Evolutionary conservation across 805 yeast genomes (phyloP).

Genomic region (Candida jianshihensis): DNA sequence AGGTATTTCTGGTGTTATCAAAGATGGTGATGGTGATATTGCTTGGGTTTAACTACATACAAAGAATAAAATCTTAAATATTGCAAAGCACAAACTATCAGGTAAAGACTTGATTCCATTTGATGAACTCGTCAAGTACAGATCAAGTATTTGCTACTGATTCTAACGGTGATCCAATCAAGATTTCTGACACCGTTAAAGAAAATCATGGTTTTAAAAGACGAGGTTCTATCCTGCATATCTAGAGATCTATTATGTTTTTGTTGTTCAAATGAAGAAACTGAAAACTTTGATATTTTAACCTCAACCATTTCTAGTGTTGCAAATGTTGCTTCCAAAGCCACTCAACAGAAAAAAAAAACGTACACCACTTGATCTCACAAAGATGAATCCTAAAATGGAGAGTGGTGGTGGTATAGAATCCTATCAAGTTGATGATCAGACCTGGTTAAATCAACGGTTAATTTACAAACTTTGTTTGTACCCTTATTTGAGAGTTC

Average conservation of each 20-base stretch:
- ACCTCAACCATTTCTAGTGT: conserved; percentile 72
- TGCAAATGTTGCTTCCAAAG: conserved; percentile 79
- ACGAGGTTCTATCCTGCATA: conserved; percentile 83
- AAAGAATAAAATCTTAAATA: no score
- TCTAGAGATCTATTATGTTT: conserved; percentile 74
- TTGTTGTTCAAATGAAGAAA: conserved; percentile 69
- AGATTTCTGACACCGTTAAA: conserved; percentile 88
- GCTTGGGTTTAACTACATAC: no score
- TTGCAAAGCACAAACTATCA: no score
- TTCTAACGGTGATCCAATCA: conserved; percentile 72
- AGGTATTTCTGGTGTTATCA: no score
- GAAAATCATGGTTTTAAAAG: conserved; percentile 79
- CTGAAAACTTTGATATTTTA: conserved; percentile 88
- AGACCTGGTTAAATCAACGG: no score
- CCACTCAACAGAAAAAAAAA: conserved; percentile 42
- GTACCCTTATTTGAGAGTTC: no score
- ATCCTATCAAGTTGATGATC: no score
- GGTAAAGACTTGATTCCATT: no score
- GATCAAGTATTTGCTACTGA: conserved; percentile 84
- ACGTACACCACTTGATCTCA: conserved; percentile 52
- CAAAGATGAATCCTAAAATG: conserved; percentile 79
- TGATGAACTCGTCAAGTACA: no score
- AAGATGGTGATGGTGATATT: no score
- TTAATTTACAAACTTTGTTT: no score
- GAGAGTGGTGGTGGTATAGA: conserved; percentile 38